Base-by-base conservation (phyloP, 495 filamentous ascomycete genomes). In the Pyrenula aspistea region DNA sequence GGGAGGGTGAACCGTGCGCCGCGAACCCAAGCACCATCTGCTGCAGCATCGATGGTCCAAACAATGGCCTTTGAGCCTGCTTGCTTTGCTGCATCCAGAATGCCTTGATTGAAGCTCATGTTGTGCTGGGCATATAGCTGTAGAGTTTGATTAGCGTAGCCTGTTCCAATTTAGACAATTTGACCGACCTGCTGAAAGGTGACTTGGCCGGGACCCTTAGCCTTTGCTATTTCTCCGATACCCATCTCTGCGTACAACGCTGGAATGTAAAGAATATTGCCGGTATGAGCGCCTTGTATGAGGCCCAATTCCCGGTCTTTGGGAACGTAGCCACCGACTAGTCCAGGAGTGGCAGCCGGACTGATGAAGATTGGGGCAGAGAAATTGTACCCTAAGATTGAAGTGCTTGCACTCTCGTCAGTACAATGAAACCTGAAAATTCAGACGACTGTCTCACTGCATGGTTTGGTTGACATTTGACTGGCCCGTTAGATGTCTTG, bases 51-150 rank as follows among this genome's bases (percentile, higher is more conserved):
- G 24, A 73, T 55, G 31, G 70, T 74, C 23, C 68, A 70, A 42
- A 73, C 64, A 49, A 75, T 63, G 24, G 70, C 73, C 49, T 71
- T 72, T 57, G 59, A 58, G n/a, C 65, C 67, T 1, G 64, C 53
- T 2, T 53, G 50, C 56, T 73, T 56, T n/a, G 66, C 67, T 1
- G 62, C 54, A 23, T 66, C 54, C 55, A 75, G 62, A 20, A 69
- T 20, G 2, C 55, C 51, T 56, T 64, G 55, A 20, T 67, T 67
- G 1, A 61, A 60, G 53, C 66, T 71, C 31, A 65, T 63, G 65
- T 77, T 68, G 15, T 59, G 59, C 49, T 64, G 61, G 51, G 73
- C 65, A 48, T 76, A 74, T 1, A 70, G 71, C 53, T 70, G 4
- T 42, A 8, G 31, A 15, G 8, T 8, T 15, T 4, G 15, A 42